phyloP scores from a whole-genome alignment of 169 alveolate species.

The Plasmodium vinckei region DNA sequence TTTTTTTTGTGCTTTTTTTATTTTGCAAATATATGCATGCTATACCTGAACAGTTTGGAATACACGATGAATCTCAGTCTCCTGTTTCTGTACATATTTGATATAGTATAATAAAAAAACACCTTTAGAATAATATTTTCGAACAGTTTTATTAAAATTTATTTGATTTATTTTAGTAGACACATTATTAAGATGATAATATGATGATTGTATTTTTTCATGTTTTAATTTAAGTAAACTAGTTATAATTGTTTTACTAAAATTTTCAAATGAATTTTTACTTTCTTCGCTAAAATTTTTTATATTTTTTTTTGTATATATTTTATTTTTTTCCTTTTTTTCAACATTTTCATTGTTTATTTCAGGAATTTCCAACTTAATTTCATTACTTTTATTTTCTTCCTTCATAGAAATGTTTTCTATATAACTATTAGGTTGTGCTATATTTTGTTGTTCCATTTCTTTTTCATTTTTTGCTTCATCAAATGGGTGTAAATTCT shows the following conservation, averaged over 20 bases:
- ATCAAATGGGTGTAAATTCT: too few species aligned
- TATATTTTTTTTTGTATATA: background rate
- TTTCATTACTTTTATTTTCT: background rate
- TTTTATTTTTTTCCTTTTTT: constrained; percentile 1
- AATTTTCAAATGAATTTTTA: background rate
- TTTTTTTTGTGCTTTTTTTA: background rate
- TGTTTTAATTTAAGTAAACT: constrained; percentile 18
- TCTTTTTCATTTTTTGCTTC: background rate
- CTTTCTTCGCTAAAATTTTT: background rate
- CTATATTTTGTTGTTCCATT: background rate
- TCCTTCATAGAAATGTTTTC: background rate
- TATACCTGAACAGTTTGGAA: constrained; percentile 18
- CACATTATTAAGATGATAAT: constrained; percentile 5
- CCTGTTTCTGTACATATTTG: constrained; percentile 14
- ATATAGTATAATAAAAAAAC: constrained; percentile 24
- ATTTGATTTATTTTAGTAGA: constrained; percentile 3
- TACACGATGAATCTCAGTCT: constrained; percentile 1
- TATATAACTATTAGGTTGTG: background rate
- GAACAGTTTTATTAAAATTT: constrained; percentile 22
- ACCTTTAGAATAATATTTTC: constrained; percentile 28
- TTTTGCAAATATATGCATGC: background rate
- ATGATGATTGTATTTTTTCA: constrained; percentile 20
- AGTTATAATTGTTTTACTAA: constrained; percentile 28
- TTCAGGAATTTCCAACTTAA: background rate
- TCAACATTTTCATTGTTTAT: background rate